These are phyloP conservation scores for Corynascus novoguineensis DNA, from an alignment of 495 filamentous ascomycete genomes.

Conservation along the genomic window DNA sequence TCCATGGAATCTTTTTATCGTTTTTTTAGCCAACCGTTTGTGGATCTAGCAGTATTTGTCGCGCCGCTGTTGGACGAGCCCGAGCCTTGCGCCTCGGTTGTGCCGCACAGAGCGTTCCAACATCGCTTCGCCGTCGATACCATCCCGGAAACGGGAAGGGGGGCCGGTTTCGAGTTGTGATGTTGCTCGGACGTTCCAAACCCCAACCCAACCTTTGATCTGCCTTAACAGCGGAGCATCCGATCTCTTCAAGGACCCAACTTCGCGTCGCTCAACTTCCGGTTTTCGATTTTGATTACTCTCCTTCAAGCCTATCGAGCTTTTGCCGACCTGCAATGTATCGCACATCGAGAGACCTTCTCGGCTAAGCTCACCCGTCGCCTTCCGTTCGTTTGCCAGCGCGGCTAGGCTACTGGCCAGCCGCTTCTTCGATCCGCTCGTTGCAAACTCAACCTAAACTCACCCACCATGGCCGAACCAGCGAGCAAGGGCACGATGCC, in stretches of 20 bases:
- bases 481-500: not conserved
- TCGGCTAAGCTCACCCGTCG: not conserved
- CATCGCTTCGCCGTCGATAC: not conserved
- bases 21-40: not conserved
- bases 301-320: not conserved
- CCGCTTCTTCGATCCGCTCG: not conserved
- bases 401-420: not conserved
- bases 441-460: not conserved
- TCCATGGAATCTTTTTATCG: not conserved
- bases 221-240: not conserved
- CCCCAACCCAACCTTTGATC: not conserved
- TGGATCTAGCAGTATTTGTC: not conserved
- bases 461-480: slow-evolving; percentile 7
- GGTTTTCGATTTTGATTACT: not conserved
- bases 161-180: not conserved
- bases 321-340: not conserved
- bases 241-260: not conserved
- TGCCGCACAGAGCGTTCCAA: slow-evolving; percentile 2
- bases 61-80: not conserved
- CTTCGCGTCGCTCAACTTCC: not conserved
- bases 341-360: not conserved
- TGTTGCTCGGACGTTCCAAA: not conserved
- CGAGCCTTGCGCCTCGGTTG: not conserved
- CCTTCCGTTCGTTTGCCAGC: not conserved
- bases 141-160: not conserved